Base-by-base conservation (phyloP, 306 rosid genomes). In the Aeschynomene evenia region DNA sequence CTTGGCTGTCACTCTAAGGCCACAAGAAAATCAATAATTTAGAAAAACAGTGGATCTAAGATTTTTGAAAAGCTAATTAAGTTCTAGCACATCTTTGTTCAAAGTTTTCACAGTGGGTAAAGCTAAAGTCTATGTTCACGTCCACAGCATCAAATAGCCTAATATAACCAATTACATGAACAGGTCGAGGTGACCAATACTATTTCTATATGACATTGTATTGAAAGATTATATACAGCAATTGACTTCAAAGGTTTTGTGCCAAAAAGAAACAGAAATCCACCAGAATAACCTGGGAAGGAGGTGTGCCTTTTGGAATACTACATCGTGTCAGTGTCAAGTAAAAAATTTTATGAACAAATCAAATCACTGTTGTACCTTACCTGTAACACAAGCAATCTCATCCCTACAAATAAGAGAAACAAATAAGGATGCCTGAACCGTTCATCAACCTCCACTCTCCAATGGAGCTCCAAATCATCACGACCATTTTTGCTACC, bases 331-430 rank as follows among this genome's bases (percentile, higher is more conserved):
- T 15, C 16, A 48, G 28, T 36, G n/a, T 23, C 28, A 39, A 6
- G 29, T 1, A 10, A 45, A 75, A 51, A 67, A 49, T 2, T 33
- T 60, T 24, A 40, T 21, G 70, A 37, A 14, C 20, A 9, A 55
- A 10, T 31, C 29, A 18, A 34, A 33, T 40, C 15, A 53, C 48
- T 70, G 65, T 51, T 31, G 63, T 72, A 77, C 59, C 63, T 81
- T 82, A 89, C 96, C 87, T 80, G 77, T 51, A 72, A 73, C 50
- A 71, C 63, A 55, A 46, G 33, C 63, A 28, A 28, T 73, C 79
- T 60, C 77, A 28, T 55, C 55, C 68, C 68, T 45, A 72, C 26
- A 61, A 63, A 60, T 56, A 62, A 71, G 62, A 68, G 61, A 68
- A 53, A 72, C 72, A 89, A 52, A 73, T 63, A 81, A 62, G 63